These are phyloP conservation scores for Penicillium frequentans DNA, from an alignment of 2,329 filamentous ascomycete genomes.

Conservation along the genomic window DNA sequence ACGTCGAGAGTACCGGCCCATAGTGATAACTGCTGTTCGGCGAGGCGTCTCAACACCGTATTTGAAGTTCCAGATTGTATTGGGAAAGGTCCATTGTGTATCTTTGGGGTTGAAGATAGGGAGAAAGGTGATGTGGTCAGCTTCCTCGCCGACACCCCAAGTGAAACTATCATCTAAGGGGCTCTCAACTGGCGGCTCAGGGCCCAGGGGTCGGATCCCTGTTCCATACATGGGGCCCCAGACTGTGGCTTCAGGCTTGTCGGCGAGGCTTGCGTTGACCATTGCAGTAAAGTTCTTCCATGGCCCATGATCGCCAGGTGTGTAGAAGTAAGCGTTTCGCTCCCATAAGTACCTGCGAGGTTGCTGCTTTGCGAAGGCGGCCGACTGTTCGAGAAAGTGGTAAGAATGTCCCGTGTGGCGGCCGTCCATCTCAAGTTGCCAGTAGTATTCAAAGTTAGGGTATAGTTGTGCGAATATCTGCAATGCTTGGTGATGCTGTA, in stretches of 20 bases:
- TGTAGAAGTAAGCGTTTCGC: constrained; percentile 73
- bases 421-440: constrained; percentile 72
- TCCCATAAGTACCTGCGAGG: constrained; percentile 75
- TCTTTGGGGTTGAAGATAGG: constrained; percentile 23
- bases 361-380: constrained; percentile 66
- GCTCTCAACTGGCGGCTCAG: constrained; percentile 18
- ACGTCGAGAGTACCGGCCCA: constrained; percentile 22
- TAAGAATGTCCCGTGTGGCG: constrained; percentile 67
- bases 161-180: constrained; percentile 23
- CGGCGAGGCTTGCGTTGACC: constrained; percentile 47
- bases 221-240: constrained; percentile 26
- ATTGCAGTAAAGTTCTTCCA: constrained; percentile 71
- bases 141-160: constrained; percentile 25
- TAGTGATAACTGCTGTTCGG: constrained; percentile 21
- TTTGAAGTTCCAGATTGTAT: constrained; percentile 22
- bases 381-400: constrained; percentile 69
- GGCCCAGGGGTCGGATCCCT: constrained; percentile 24
- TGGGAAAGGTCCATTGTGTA: constrained; percentile 21
- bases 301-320: constrained; percentile 66
- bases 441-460: constrained; percentile 66
- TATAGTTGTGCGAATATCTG: constrained; percentile 65
- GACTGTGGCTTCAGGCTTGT: constrained; percentile 17
- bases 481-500: constrained; percentile 55
- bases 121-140: constrained; percentile 22
- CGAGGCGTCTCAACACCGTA: constrained; percentile 17